Percentiles rank a stretch among this genome's conserved stretches.
Conservation (phyloP, 2,329 filamentous ascomycete species). For the Epicoccum sorghinum region DNA sequence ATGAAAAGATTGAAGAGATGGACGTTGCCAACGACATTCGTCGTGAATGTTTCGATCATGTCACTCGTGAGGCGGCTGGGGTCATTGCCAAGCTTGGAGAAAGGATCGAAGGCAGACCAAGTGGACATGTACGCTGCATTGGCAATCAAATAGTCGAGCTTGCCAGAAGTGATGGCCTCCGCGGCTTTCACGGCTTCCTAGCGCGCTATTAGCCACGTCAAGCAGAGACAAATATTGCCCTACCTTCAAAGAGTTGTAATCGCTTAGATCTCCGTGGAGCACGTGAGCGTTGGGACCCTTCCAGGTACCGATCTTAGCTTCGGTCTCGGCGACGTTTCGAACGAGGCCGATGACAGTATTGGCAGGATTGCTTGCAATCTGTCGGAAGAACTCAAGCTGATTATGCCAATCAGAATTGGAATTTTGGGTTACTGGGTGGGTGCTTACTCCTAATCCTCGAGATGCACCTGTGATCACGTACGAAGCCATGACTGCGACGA, state of each 20-base stretch:
- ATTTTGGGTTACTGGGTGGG: background rate
- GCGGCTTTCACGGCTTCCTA: background rate
- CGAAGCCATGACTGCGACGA: background rate
- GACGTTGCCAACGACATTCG: constrained; percentile 42
- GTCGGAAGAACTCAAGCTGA: background rate
- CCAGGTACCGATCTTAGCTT: background rate
- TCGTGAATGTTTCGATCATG: constrained; percentile 26
- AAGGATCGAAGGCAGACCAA: background rate
- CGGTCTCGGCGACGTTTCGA: background rate
- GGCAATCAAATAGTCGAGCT: background rate
- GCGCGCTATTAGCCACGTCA: background rate
- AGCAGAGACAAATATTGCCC: too few species aligned
- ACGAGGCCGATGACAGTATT: background rate
- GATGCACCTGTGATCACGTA: background rate
- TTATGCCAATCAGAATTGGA: background rate
- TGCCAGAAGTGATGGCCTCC: background rate
- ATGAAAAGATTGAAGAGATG: constrained; percentile 49
- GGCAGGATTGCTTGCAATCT: background rate
- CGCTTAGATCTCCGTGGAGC: background rate
- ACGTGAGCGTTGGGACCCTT: background rate
- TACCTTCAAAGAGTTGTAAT: background rate
- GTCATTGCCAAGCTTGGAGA: background rate
- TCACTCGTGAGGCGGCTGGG: background rate
- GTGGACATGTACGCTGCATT: background rate
- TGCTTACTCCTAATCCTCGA: background rate